Evolutionary conservation across 768 basidiomycete genomes (phyloP).

Genomic region (Calvatia gigantea): DNA sequence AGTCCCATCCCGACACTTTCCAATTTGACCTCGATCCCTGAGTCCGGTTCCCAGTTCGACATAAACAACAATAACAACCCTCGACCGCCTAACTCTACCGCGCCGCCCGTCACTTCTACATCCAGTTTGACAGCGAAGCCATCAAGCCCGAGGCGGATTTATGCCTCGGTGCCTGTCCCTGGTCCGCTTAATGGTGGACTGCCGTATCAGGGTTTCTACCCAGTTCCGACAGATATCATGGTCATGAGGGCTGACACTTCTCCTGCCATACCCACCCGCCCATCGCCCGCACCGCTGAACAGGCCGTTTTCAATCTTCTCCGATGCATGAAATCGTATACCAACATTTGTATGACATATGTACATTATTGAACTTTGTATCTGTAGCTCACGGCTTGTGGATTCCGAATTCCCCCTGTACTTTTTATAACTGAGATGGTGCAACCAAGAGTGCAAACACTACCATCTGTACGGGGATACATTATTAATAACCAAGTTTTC

Average conservation of each 20-base stretch:
- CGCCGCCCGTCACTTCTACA: background rate
- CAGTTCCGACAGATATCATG: background rate
- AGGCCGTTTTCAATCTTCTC: slow-evolving; percentile 5
- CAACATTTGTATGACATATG: background rate
- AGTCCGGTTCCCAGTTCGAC: background rate
- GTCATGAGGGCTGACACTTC: background rate
- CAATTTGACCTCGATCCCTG: background rate
- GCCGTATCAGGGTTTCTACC: background rate
- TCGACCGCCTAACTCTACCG: background rate
- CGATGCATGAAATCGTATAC: background rate
- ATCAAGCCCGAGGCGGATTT: background rate
- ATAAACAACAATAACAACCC: background rate
- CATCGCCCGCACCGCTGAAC: slow-evolving; percentile 5
- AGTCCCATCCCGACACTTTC: slow-evolving; percentile 25
- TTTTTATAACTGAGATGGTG: background rate
- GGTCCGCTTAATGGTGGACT: slow-evolving; percentile 1
- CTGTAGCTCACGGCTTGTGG: background rate
- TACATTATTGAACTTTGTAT: slow-evolving; percentile 1
- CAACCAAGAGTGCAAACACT: background rate
- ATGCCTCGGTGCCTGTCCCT: slow-evolving; percentile 12
- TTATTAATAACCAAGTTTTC: background rate
- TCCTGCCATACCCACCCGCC: background rate
- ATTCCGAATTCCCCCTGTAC: background rate
- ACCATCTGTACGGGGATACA: background rate
- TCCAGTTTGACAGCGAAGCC: background rate